phyloP scores from a whole-genome alignment of 2,329 filamentous ascomycete species.

The Fusarium subglutinans region DNA sequence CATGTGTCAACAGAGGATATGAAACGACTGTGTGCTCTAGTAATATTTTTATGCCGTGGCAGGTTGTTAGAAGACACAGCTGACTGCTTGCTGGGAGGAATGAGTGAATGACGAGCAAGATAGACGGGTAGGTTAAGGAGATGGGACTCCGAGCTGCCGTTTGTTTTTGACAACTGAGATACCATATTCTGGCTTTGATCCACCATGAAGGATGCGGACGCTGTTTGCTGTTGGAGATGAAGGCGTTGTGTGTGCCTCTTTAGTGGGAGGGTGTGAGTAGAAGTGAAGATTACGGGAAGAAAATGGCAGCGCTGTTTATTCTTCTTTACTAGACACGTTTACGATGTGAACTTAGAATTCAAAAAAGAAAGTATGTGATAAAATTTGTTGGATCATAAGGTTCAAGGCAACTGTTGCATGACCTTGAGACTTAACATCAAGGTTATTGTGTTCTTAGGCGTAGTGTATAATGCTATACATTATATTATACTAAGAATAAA shows the following conservation, averaged over 20 bases:
- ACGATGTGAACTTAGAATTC: background rate
- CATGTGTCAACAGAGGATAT: fast-evolving
- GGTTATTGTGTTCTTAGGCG: no score
- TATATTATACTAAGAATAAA: no score
- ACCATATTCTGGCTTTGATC: background rate
- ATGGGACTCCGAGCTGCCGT: background rate
- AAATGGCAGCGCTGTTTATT: background rate
- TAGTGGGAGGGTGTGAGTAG: background rate
- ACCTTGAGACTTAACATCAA: no score
- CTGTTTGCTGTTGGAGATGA: background rate
- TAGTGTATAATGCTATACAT: no score
- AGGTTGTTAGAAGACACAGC: background rate
- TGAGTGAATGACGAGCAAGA: background rate
- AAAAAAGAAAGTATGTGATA: background rate
- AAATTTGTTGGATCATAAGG: no score
- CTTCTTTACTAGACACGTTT: no score
- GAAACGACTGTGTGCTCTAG: background rate
- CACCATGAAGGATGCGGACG: background rate
- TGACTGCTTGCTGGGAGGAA: background rate
- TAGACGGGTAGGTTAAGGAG: background rate
- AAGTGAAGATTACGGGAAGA: background rate
- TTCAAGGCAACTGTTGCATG: no score
- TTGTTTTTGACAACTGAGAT: no score
- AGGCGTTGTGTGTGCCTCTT: background rate
- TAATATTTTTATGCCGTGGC: background rate